phyloP scores from a whole-genome alignment of 2,329 filamentous ascomycete species.

The Aspergillus awamori region DNA sequence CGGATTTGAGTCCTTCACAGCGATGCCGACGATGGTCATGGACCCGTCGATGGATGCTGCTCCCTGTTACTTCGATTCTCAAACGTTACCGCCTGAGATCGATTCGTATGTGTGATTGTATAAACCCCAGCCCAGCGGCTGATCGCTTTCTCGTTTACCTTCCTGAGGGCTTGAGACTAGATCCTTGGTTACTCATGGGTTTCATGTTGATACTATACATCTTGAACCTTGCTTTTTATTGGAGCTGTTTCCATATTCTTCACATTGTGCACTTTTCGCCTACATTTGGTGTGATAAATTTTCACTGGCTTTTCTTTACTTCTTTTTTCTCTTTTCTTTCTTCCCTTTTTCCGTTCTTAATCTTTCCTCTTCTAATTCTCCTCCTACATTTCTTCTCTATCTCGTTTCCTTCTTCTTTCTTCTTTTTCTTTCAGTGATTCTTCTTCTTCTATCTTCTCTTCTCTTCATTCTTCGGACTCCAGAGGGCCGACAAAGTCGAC shows the following conservation, averaged over 20 bases:
- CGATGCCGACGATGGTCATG: slow-evolving; percentile 32
- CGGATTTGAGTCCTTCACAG: slow-evolving; percentile 34
- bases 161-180: neutral
- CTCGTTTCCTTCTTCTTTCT: slow-evolving; percentile 14
- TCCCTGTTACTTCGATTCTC: slow-evolving; percentile 36
- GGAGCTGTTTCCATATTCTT: slow-evolving; percentile 6
- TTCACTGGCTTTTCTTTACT: slow-evolving; percentile 12
- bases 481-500: slow-evolving; percentile 12
- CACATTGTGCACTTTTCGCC: neutral
- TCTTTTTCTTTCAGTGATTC: slow-evolving; percentile 16
- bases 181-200: neutral
- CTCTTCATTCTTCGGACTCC: slow-evolving; percentile 10
- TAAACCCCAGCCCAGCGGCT: slow-evolving; percentile 1
- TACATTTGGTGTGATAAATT: neutral
- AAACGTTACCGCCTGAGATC: slow-evolving; percentile 37
- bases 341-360: slow-evolving; percentile 7
- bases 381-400: slow-evolving; percentile 10
- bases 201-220: slow-evolving; percentile 10
- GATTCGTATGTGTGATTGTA: slow-evolving; percentile 42
- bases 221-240: slow-evolving; percentile 2
- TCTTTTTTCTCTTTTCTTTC: slow-evolving; percentile 8
- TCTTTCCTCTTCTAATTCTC: slow-evolving; percentile 7
- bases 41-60: slow-evolving; percentile 35
- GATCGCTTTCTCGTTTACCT: slow-evolving; percentile 4
- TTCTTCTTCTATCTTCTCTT: slow-evolving; percentile 13